phyloP scores from a whole-genome alignment of 176 grass and related monocot genomes.

The Puccinellia tenuiflora region DNA sequence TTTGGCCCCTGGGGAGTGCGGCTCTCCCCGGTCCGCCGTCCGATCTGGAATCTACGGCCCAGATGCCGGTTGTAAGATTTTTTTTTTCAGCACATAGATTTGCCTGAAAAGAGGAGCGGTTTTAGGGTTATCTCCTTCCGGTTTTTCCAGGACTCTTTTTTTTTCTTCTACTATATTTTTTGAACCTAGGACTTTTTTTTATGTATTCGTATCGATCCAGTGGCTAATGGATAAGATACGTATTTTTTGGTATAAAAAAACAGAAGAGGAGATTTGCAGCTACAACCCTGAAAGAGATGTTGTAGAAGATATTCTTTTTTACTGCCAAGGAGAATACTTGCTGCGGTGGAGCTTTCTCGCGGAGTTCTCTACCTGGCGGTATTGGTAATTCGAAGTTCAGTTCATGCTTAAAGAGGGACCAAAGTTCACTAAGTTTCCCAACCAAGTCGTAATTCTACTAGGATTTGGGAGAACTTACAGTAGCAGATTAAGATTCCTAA shows the following conservation, averaged over 20 bases:
- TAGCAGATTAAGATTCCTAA: no score
- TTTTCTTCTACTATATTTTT: background rate
- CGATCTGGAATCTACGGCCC: background rate
- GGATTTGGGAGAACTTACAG: no score
- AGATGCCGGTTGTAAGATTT: background rate
- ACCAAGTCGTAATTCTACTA: no score
- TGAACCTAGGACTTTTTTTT: background rate
- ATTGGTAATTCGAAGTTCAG: no score
- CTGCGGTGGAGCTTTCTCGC: background rate
- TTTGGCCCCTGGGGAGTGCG: slow-evolving; percentile 13
- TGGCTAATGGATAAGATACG: no score
- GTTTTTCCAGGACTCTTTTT: background rate
- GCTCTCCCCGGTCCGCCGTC: background rate
- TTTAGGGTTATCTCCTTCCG: background rate
- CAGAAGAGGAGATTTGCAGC: no score
- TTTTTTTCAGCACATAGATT: background rate
- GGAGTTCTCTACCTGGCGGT: background rate
- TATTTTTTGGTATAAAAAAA: no score
- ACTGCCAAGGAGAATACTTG: background rate
- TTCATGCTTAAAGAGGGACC: no score
- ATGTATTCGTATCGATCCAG: background rate
- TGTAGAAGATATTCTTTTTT: no score
- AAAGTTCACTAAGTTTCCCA: no score
- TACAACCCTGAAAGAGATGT: no score
- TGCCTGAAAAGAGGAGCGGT: background rate